Evolutionary conservation across 2,329 filamentous ascomycete genomes (phyloP).

Genomic region (Thelonectria olida): DNA sequence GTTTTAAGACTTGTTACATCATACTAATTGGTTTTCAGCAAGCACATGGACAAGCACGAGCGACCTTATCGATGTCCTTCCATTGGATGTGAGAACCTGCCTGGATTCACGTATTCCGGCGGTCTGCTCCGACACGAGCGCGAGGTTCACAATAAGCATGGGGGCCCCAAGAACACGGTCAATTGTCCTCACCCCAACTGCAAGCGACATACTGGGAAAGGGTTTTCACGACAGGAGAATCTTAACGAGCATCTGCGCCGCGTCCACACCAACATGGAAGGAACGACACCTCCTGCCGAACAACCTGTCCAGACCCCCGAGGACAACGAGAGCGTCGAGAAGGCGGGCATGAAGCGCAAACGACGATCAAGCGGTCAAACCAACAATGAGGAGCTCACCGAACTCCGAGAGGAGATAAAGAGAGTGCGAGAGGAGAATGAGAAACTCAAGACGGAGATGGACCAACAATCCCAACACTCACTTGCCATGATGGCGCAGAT

Average conservation of each 20-base stretch:
- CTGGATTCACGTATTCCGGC: constrained; percentile 94
- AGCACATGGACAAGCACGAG: constrained; percentile 99
- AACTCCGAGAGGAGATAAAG: constrained; percentile 72
- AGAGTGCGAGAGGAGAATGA: constrained; percentile 72
- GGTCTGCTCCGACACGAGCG: constrained; percentile 89
- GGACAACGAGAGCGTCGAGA: constrained; percentile 59
- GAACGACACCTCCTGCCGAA: constrained; percentile 46
- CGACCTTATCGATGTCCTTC: constrained; percentile 88
- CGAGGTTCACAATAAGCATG: constrained; percentile 91
- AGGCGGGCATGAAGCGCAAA: constrained; percentile 59
- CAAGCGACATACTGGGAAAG: constrained; percentile 87
- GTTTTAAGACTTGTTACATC: background rate
- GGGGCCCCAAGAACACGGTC: constrained; percentile 85
- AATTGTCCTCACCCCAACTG: constrained; percentile 88
- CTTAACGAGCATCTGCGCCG: constrained; percentile 91
- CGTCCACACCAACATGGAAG: constrained; percentile 73
- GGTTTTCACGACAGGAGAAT: constrained; percentile 94
- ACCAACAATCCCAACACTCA: constrained; percentile 58
- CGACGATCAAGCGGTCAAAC: constrained; percentile 45
- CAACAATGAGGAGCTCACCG: constrained; percentile 55
- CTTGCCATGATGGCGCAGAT: constrained; percentile 60
- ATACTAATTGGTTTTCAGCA: constrained; percentile 63
- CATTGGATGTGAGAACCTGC: constrained; percentile 87
- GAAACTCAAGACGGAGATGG: constrained; percentile 62
- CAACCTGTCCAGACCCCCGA: constrained; percentile 49